Conservation (phyloP, 2,329 filamentous ascomycete species). For the Magnaporthiopsis incrustans region DNA sequence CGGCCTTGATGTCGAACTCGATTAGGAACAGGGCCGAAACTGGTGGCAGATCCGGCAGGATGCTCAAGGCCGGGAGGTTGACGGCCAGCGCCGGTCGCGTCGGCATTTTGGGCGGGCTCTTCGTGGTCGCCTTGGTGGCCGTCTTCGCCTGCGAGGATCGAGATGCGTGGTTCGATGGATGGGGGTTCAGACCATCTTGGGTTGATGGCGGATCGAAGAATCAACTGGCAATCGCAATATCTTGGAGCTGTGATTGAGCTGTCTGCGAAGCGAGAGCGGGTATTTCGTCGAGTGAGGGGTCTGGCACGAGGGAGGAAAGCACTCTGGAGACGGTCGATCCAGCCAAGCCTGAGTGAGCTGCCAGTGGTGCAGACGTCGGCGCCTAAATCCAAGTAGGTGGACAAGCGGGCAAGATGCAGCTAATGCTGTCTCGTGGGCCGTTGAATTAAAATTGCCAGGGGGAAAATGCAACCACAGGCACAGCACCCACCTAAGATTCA, state of each 20-base stretch:
- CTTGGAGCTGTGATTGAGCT: not conserved
- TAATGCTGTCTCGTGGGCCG: not conserved
- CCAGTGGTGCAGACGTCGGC: not conserved
- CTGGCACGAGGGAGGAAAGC: not conserved
- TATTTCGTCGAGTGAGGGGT: not conserved
- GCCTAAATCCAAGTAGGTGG: not conserved
- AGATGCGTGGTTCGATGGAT: not conserved
- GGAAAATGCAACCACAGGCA: not conserved
- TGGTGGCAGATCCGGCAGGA: constrained; percentile 42
- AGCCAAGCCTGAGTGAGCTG: not conserved
- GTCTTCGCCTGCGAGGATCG: not conserved
- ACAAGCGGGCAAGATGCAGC: not conserved
- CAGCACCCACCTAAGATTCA: not conserved
- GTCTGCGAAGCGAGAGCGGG: not conserved
- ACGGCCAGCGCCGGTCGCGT: constrained; percentile 7
- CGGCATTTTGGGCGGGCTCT: not conserved
- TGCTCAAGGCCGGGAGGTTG: not conserved
- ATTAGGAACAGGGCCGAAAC: constrained; percentile 81
- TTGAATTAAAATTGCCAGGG: not conserved
- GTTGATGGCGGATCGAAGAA: not conserved
- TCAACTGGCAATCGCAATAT: not conserved
- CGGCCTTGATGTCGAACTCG: constrained; percentile 85
- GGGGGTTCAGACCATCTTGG: not conserved
- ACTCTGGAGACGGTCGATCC: not conserved
- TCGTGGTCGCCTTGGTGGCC: not conserved